phyloP scores from a whole-genome alignment of 352 stramenopile genomes.

The Pseudoperonospora humuli region DNA sequence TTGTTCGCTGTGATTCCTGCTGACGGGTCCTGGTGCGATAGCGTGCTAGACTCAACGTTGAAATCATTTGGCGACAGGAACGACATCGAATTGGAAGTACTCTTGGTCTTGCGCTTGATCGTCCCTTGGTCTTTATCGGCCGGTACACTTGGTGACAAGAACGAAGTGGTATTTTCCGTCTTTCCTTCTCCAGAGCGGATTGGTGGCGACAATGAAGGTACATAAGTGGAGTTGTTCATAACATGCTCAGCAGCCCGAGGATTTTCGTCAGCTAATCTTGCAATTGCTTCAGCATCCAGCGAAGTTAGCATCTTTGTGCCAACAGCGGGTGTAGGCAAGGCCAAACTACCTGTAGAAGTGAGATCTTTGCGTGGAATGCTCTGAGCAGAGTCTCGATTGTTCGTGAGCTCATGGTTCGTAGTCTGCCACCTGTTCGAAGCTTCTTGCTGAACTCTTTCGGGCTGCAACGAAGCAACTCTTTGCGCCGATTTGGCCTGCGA shows the following conservation, averaged over 20 bases:
- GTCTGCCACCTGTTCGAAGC: neutral
- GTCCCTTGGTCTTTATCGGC: slow-evolving; percentile 1
- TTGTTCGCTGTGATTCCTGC: neutral
- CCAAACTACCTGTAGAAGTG: neutral
- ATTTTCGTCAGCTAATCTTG: slow-evolving; percentile 12
- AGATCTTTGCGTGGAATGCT: neutral
- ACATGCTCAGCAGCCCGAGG: neutral
- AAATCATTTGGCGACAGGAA: slow-evolving; percentile 42
- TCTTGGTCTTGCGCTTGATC: neutral
- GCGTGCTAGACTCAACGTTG: slow-evolving; percentile 19
- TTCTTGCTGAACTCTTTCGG: neutral
- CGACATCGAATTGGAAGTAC: slow-evolving; percentile 23
- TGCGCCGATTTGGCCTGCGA: neutral
- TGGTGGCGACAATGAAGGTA: slow-evolving; percentile 5
- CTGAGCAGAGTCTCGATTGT: neutral
- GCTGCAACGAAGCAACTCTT: slow-evolving; percentile 1
- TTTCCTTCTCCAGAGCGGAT: neutral
- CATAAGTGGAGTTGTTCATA: neutral
- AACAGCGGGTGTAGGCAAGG: neutral
- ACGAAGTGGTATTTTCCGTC: slow-evolving; percentile 8
- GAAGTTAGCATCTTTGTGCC: neutral
- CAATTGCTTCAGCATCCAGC: slow-evolving; percentile 18
- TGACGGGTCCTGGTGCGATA: slow-evolving; percentile 1
- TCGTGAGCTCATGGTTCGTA: slow-evolving; percentile 1
- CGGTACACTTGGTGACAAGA: slow-evolving; percentile 12